phyloP scores from a whole-genome alignment of 805 yeast genomes.

The Wickerhamomyces bovis region DNA sequence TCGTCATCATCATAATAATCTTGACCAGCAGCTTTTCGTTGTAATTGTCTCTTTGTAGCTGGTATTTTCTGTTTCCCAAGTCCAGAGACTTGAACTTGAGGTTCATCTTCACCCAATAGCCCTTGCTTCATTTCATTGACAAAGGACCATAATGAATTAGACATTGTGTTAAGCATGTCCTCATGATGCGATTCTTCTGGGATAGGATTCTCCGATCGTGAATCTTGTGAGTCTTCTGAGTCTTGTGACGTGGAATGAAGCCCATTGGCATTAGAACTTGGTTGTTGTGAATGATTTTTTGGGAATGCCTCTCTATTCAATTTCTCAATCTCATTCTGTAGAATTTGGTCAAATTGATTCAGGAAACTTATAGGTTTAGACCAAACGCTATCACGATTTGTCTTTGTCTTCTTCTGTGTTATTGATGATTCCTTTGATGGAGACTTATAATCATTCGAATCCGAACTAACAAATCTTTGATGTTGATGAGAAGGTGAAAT shows the following conservation, averaged over 20 bases:
- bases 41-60: neutral
- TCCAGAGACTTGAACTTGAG: neutral
- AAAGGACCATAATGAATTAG: constrained; percentile 43
- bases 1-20: no score
- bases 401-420: neutral
- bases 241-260: constrained; percentile 1
- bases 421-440: constrained; percentile 3
- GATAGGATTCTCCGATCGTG: neutral
- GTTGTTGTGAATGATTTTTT: constrained; percentile 1
- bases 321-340: constrained; percentile 62
- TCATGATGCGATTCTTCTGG: constrained; percentile 4
- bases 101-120: constrained; percentile 31
- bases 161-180: constrained; percentile 31
- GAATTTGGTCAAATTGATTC: constrained; percentile 61
- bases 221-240: no score
- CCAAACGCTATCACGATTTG: constrained; percentile 28
- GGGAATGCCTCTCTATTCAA: constrained; percentile 24
- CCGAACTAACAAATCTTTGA: neutral
- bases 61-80: neutral
- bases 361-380: constrained; percentile 54
- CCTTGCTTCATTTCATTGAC: constrained; percentile 43
- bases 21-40: no score
- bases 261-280: constrained; percentile 1
- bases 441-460: constrained; percentile 4
- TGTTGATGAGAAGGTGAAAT: constrained; percentile 13